Percentiles rank a stretch among this genome's conserved stretches.
Evolutionary conservation across 2,329 filamentous ascomycete species (phyloP).

Genomic region (Paraconiothyrium brasiliense): DNA sequence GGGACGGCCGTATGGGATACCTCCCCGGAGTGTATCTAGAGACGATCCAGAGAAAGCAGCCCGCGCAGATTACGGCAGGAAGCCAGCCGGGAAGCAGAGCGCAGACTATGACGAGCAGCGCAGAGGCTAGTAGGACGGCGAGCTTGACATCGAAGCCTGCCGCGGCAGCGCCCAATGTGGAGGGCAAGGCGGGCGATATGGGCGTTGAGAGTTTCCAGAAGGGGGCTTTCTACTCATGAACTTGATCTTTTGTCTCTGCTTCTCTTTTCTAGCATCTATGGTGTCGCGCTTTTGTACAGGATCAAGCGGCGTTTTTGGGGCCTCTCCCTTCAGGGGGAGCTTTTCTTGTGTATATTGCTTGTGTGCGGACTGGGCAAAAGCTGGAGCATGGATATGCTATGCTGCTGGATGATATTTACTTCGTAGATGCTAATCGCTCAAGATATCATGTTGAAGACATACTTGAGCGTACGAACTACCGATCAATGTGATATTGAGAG

Average conservation of each 20-base stretch:
- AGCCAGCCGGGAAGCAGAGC: slow-evolving; percentile 59
- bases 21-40: slow-evolving; percentile 91
- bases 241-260: not conserved
- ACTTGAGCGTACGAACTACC: no score
- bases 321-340: not conserved
- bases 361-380: slow-evolving; percentile 4
- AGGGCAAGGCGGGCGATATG: slow-evolving; percentile 71
- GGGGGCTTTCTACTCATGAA: slow-evolving; percentile 72
- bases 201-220: slow-evolving; percentile 76
- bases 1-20: slow-evolving; percentile 91
- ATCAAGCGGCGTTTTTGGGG: not conserved
- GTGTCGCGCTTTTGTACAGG: not conserved
- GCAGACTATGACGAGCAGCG: slow-evolving; percentile 64
- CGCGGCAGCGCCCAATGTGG: slow-evolving; percentile 58
- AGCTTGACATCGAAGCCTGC: slow-evolving; percentile 55
- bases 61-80: slow-evolving; percentile 54
- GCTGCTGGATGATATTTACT: not conserved
- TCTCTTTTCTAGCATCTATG: not conserved
- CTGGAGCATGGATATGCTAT: not conserved
- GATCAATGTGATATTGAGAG: not conserved
- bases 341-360: slow-evolving; percentile 9
- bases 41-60: slow-evolving; percentile 68
- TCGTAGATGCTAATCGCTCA: not conserved
- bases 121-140: slow-evolving; percentile 50
- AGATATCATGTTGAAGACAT: not conserved